Evolutionary conservation across 2,329 filamentous ascomycete genomes (phyloP), one percentile per base, ranked within the genome.

Genomic region (Xylariaceae sp.): DNA sequence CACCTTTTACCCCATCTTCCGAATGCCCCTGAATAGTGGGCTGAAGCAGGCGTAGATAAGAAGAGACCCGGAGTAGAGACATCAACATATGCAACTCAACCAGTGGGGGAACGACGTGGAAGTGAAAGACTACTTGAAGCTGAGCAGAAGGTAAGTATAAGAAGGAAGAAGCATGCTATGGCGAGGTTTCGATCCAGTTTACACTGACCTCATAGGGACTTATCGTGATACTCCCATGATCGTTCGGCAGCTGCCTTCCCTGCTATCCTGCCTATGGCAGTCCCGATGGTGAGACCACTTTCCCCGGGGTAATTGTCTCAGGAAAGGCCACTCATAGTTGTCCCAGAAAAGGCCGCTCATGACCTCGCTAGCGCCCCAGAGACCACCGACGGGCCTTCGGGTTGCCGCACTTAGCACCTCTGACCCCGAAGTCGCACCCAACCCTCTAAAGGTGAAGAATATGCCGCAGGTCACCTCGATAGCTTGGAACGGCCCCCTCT

Each of bases 381-480:
- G 47, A 0, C 76, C 73, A 0, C 64, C 63, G 5, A 82, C 63
- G n/a, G 60, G 56, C 4, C 47, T 45, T 1, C 59, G 60, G 0
- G 64, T 68, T 1, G 55, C 50, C 4, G 64, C 57, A 2, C 60
- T 64, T 11, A 80, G 51, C 1, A 81, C 68, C 3, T 60, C 64
- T 0, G 71, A 77, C 16, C 70, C 52, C 0, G 73, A 64, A 31
- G 75, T 64, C 2, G 78, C 67, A 5, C 65, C 63, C 5, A 83
- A 54, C 0, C 79, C 77, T 1, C 77, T 79, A 56, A 83, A 83
- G 0, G 78, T 83, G 44, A 83, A 83, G 0, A 77, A 82, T 12
- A 83, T 68, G 2, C 80, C 79, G 29, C 74, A 76, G 4, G 70
- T 72, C 3, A 83, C 76, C 43, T 75, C 73, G 29, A 83, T 70